Percentiles rank a stretch among this genome's conserved stretches.
phyloP scores from a whole-genome alignment of 2,329 filamentous ascomycete species.

The Fusarium sambucinum region DNA sequence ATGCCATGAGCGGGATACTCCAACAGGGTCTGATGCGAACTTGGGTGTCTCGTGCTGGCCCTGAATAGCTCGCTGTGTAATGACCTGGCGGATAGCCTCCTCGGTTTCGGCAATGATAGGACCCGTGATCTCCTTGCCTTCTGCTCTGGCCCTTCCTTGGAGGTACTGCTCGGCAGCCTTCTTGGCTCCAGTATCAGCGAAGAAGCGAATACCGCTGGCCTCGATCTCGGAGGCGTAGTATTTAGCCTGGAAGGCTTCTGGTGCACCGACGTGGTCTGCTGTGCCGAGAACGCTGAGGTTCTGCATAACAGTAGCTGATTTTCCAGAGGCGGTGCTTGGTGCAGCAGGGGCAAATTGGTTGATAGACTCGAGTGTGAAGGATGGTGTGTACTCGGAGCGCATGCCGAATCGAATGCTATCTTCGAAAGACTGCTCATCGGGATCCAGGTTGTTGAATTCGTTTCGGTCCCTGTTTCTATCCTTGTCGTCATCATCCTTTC shows the following conservation, averaged over 20 bases:
- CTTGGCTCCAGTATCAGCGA: slow-evolving; percentile 44
- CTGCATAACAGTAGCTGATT: slow-evolving; percentile 52
- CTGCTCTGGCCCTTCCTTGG: slow-evolving; percentile 43
- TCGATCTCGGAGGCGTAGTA: slow-evolving; percentile 51
- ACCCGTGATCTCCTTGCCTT: slow-evolving; percentile 36
- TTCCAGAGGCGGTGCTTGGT: slow-evolving; percentile 47
- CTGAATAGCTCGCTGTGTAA: slow-evolving; percentile 51
- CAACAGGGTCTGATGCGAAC: slow-evolving; percentile 52
- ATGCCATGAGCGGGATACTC: slow-evolving; percentile 54
- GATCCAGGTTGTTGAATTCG: slow-evolving; percentile 48
- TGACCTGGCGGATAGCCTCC: slow-evolving; percentile 51
- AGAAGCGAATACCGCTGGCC: slow-evolving; percentile 46
- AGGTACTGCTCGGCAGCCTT: slow-evolving; percentile 51
- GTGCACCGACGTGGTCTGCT: slow-evolving; percentile 52
- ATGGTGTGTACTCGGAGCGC: slow-evolving; percentile 50
- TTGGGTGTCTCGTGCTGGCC: slow-evolving; percentile 55
- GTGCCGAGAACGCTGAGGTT: slow-evolving; percentile 54
- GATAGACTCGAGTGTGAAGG: slow-evolving; percentile 51
- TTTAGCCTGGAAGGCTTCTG: slow-evolving; percentile 48
- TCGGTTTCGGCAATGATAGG: slow-evolving; percentile 52
- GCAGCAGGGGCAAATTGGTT: slow-evolving; percentile 49
- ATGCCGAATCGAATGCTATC: slow-evolving; percentile 53
- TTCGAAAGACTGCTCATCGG: slow-evolving; percentile 53
- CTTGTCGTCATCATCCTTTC: slow-evolving; percentile 44
- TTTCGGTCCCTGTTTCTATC: slow-evolving; percentile 46